These are phyloP conservation scores for Fusarium solani-melongenae DNA, from an alignment of 2,329 filamentous ascomycete species.

Conservation along the genomic window DNA sequence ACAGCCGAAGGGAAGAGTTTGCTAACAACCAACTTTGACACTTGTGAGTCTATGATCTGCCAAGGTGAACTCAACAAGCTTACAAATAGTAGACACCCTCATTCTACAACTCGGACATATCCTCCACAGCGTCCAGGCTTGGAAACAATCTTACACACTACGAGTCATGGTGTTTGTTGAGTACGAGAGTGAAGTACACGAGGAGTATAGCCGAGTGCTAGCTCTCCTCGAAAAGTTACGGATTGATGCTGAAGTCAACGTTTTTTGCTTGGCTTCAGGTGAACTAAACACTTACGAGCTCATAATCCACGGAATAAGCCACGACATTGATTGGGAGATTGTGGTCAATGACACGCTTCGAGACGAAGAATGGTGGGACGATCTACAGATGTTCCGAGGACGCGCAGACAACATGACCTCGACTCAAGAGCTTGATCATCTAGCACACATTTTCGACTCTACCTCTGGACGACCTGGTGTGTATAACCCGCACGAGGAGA, in stretches of 20 bases:
- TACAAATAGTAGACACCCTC: slow-evolving; percentile 67
- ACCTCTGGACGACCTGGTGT: slow-evolving; percentile 55
- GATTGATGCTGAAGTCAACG: slow-evolving; percentile 81
- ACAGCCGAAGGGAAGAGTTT: slow-evolving; percentile 74
- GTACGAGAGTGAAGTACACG: slow-evolving; percentile 84
- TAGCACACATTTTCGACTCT: slow-evolving; percentile 57
- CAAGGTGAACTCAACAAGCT: background rate
- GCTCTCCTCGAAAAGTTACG: slow-evolving; percentile 82
- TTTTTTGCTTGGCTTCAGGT: slow-evolving; percentile 85
- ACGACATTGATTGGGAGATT: slow-evolving; percentile 65
- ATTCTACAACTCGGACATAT: slow-evolving; percentile 90
- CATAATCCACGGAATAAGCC: slow-evolving; percentile 77
- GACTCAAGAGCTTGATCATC: slow-evolving; percentile 56
- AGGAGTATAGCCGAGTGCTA: slow-evolving; percentile 78
- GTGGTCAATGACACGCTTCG: slow-evolving; percentile 74
- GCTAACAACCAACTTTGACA: slow-evolving; percentile 90
- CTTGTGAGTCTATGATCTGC: slow-evolving; percentile 67
- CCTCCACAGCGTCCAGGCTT: slow-evolving; percentile 81
- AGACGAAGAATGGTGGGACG: slow-evolving; percentile 85
- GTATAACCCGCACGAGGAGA: slow-evolving; percentile 56
- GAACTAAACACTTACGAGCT: slow-evolving; percentile 78
- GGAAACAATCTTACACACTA: slow-evolving; percentile 78
- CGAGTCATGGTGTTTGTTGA: slow-evolving; percentile 90
- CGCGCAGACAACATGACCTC: slow-evolving; percentile 51
- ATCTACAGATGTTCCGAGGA: slow-evolving; percentile 69